phyloP scores from a whole-genome alignment of 2,329 filamentous ascomycete genomes.

The Paecilomyces niveus region DNA sequence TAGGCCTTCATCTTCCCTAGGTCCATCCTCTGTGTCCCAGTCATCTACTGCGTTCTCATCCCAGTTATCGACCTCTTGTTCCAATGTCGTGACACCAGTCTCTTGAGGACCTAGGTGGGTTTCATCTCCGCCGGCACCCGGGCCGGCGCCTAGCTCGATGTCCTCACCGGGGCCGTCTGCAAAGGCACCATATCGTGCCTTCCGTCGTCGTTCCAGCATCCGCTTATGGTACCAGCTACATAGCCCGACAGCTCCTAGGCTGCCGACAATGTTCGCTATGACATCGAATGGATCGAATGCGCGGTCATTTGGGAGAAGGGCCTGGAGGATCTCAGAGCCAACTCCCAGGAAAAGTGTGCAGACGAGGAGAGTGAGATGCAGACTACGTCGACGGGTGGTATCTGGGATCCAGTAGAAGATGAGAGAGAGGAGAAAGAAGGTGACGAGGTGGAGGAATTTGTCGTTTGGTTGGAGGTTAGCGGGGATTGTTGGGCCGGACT shows the following conservation, averaged over 20 bases:
- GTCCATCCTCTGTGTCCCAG: conserved; percentile 55
- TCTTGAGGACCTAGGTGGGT: conserved; percentile 49
- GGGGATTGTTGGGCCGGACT: conserved; percentile 24
- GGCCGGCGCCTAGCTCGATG: conserved; percentile 60
- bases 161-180: conserved; percentile 52
- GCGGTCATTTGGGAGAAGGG: conserved; percentile 64
- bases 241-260: conserved; percentile 60
- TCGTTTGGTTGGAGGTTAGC: conserved; percentile 63
- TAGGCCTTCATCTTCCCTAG: conserved; percentile 15
- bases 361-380: conserved; percentile 74
- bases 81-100: conserved; percentile 59
- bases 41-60: conserved; percentile 71
- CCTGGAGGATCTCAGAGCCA: conserved; percentile 52
- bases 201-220: conserved; percentile 82
- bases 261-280: conserved; percentile 78
- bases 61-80: conserved; percentile 87
- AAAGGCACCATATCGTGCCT: conserved; percentile 65
- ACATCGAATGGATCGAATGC: conserved; percentile 77
- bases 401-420: conserved; percentile 97
- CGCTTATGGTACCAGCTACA: conserved; percentile 91
- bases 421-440: conserved; percentile 80
- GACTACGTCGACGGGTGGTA: conserved; percentile 73
- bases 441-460: conserved; percentile 78
- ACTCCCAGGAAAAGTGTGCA: conserved; percentile 59
- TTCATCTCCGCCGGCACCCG: conserved; percentile 36